phyloP scores from a whole-genome alignment of 345 rosid genomes.

The Salix arbutifolia region DNA sequence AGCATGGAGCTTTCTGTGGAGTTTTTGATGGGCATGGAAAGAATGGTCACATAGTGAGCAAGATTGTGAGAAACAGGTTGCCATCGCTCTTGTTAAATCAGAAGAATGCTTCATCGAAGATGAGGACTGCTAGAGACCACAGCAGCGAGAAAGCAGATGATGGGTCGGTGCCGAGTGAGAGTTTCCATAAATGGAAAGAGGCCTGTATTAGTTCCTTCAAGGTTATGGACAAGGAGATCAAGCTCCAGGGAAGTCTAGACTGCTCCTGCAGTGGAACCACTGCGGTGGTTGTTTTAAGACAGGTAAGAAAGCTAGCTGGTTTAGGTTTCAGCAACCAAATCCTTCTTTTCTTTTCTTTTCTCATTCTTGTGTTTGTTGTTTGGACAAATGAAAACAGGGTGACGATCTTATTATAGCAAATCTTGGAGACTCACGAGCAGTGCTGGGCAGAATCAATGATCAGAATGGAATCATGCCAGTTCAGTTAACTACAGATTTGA shows the following conservation, averaged over 20 bases:
- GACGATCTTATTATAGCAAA: conserved; percentile 71
- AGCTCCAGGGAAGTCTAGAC: conserved; percentile 56
- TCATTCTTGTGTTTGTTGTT: background rate
- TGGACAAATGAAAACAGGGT: conserved; percentile 35
- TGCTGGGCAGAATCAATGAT: conserved; percentile 49
- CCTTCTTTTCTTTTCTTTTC: background rate
- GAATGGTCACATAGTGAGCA: conserved; percentile 68
- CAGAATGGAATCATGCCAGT: conserved; percentile 44
- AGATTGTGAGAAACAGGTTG: conserved; percentile 54
- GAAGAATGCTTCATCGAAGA: conserved; percentile 34
- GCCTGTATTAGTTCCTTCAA: conserved; percentile 48
- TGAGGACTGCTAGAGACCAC: background rate
- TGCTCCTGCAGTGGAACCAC: conserved; percentile 75
- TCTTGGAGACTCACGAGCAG: conserved; percentile 89
- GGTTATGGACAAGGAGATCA: conserved; percentile 65
- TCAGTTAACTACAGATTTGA: conserved; percentile 72
- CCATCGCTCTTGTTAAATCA: conserved; percentile 53
- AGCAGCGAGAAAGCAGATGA: background rate
- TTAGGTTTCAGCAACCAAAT: background rate
- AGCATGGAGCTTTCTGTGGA: conserved; percentile 55
- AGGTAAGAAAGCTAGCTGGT: conserved; percentile 29
- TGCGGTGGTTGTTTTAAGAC: conserved; percentile 63
- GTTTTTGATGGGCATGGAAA: conserved; percentile 94
- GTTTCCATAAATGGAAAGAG: conserved; percentile 37
- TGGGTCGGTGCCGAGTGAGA: conserved; percentile 7